phyloP scores from a whole-genome alignment of 139 green algal species.

The Chlamydomonas applanata region DNA sequence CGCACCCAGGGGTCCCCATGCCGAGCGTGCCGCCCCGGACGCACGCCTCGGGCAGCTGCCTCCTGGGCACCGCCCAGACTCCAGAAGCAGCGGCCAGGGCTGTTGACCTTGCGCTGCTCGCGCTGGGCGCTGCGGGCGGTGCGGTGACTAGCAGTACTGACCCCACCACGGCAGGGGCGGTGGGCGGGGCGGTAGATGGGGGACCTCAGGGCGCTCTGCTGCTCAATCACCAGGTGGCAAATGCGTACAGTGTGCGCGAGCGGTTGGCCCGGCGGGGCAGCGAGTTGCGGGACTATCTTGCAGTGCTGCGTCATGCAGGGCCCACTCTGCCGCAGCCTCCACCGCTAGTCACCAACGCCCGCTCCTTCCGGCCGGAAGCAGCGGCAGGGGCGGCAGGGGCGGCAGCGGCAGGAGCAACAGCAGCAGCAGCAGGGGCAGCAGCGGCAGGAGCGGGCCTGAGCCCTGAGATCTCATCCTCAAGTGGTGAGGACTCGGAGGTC shows the following conservation, averaged over 20 bases:
- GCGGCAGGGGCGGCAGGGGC: no score
- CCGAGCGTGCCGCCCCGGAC: background rate
- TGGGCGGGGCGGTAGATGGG: no score
- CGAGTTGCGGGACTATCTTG: background rate
- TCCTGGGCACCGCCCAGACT: background rate
- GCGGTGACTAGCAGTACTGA: background rate
- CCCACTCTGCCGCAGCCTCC: no score
- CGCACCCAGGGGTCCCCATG: background rate
- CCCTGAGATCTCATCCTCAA: no score
- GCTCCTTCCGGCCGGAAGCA: no score
- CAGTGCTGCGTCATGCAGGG: background rate
- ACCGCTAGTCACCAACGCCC: no score
- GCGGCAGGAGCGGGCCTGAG: no score
- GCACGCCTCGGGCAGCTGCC: background rate
- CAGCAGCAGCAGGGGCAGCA: no score
- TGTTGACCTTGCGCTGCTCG: conserved; percentile 3
- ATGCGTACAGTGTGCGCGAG: background rate
- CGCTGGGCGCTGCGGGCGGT: background rate
- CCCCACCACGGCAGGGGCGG: no score
- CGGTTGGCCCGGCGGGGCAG: background rate
- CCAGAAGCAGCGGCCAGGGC: background rate
- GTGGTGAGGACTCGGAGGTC: no score
- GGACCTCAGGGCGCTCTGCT: background rate
- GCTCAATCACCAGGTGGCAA: background rate
- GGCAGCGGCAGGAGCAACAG: no score